These are phyloP conservation scores for Cercospora nicotianae DNA, from an alignment of 2,329 filamentous ascomycete species.

Conservation along the genomic window DNA sequence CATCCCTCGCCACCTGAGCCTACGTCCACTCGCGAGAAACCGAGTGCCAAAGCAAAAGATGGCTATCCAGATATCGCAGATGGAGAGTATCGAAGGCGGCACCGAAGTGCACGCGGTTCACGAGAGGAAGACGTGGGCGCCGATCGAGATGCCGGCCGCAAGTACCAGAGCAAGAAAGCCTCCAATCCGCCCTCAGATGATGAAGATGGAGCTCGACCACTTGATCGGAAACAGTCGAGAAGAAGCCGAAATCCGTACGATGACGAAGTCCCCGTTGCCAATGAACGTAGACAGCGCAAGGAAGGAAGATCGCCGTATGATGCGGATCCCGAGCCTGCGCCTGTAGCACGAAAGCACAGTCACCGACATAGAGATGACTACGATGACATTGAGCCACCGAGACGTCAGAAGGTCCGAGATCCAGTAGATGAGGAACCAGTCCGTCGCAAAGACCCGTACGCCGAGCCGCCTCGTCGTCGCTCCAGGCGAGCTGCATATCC, in stretches of 20 bases:
- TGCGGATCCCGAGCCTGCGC: slow-evolving; percentile 13
- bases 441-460: slow-evolving; percentile 24
- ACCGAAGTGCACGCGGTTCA: slow-evolving; percentile 7
- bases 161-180: slow-evolving; percentile 5
- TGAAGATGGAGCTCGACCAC: neutral
- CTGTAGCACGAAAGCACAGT: slow-evolving; percentile 16
- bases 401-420: slow-evolving; percentile 18
- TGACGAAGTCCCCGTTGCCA: slow-evolving; percentile 9
- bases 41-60: slow-evolving; percentile 13
- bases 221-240: neutral
- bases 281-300: slow-evolving; percentile 16
- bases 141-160: neutral
- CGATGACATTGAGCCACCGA: slow-evolving; percentile 20
- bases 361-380: slow-evolving; percentile 14
- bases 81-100: slow-evolving; percentile 12
- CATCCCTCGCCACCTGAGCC: slow-evolving; percentile 17
- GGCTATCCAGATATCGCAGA: neutral
- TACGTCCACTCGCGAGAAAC: slow-evolving; percentile 17
- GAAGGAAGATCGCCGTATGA: slow-evolving; percentile 20
- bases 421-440: slow-evolving; percentile 20
- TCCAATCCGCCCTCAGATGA: neutral
- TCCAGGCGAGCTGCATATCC: slow-evolving; percentile 16
- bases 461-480: slow-evolving; percentile 22
- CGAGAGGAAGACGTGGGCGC: neutral
- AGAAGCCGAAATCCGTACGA: slow-evolving; percentile 6